phyloP scores from a whole-genome alignment of 306 rosid species.

The Vicia sativa region DNA sequence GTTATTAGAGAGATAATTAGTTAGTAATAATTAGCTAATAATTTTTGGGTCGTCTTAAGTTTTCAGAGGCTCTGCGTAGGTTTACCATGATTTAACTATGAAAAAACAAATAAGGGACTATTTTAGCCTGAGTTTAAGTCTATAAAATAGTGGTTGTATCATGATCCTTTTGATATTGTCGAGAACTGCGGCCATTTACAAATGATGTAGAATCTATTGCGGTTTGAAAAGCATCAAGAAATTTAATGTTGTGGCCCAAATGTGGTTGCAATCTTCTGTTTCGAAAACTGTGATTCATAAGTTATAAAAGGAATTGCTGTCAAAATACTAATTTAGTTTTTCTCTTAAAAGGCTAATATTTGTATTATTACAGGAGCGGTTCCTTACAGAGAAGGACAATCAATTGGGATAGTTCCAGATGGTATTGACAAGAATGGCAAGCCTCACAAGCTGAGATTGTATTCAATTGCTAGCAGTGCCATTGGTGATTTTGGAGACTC shows the following conservation, averaged over 20 bases:
- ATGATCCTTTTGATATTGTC: too few relatives aligned
- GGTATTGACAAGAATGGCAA: slow-evolving; percentile 92
- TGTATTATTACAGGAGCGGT: slow-evolving; percentile 65
- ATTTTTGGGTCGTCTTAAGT: too few relatives aligned
- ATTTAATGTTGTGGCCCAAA: neutral
- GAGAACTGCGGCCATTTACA: too few relatives aligned
- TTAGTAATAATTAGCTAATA: too few relatives aligned
- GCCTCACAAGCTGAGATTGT: slow-evolving; percentile 86
- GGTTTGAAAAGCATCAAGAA: neutral
- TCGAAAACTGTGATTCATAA: neutral
- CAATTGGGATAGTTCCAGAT: slow-evolving; percentile 82
- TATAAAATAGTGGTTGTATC: too few relatives aligned
- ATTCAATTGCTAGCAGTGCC: slow-evolving; percentile 94
- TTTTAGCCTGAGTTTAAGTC: too few relatives aligned
- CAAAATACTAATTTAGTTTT: neutral
- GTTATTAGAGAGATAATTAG: too few relatives aligned
- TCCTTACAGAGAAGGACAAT: slow-evolving; percentile 98
- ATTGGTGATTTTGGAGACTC: slow-evolving; percentile 93
- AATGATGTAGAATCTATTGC: too few relatives aligned
- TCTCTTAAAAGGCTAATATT: neutral
- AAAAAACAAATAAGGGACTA: too few relatives aligned
- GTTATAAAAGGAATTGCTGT: neutral
- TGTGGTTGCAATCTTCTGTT: neutral
- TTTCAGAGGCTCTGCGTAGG: too few relatives aligned
- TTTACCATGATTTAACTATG: too few relatives aligned